Evolutionary conservation across 2,329 filamentous ascomycete genomes (phyloP), one percentile per base, ranked within the genome.

Genomic region (Cercospora beticola): DNA sequence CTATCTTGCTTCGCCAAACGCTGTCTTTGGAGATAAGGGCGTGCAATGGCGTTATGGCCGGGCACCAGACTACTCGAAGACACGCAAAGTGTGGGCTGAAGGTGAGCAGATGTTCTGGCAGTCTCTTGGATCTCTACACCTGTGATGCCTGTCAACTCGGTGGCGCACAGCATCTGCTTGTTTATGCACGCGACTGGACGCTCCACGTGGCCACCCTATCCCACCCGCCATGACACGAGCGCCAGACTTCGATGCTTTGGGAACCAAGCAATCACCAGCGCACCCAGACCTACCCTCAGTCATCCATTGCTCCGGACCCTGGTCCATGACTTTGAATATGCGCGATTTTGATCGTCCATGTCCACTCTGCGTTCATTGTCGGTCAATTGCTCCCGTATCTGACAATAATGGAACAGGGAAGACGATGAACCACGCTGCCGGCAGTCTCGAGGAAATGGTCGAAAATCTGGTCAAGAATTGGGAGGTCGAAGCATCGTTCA

Each of bases 381-480:
- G 31, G 9, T 16, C 36, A 5, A 16, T n/a, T 18, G 28, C 28
- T 52, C 26, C 31, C 36, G 8, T 23, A n/a, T 68, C 73, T 74
- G 57, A 73, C 67, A 21, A 30, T 21, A 52, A 40, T 3, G 4
- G n/a, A 10, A 28, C 74, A 90, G 88, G 86, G 64, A 90, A 88
- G 77, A 82, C 79, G 40, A 83, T 81, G 78, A 83, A 79, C 73
- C 89, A 90, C 77, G 78, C 79, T 57, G 81, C 86, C 3, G 83
- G 82, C 40, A 88, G 85, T 66, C 84, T 91, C 2, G 84, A 86
- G 14, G 79, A 84, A 60, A 83, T 91, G 4, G 88, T 91, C 46
- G 86, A 90, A 77, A 91, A 90, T 75, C 84, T 91, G 1, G 88
- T 91, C 75, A 90, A 91, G 81, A 91, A 91, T 77, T 91, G 89